phyloP scores from a whole-genome alignment of 148 eudicot genomes.

The Silene uniflora region DNA sequence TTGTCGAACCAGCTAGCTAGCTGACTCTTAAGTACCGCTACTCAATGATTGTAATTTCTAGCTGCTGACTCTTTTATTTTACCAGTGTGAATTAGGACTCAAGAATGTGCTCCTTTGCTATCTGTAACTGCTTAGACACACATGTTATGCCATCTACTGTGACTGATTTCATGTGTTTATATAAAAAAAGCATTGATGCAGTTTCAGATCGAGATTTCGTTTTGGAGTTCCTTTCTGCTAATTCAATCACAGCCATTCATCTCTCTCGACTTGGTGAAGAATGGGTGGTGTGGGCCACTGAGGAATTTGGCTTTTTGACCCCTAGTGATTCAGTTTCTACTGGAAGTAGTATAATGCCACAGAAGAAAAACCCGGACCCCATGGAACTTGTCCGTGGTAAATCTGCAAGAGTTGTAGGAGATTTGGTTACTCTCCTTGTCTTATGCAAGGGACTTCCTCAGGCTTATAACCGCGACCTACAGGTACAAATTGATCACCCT shows the following conservation, averaged over 20 bases:
- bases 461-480: constrained; percentile 96
- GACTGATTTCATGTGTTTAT: constrained; percentile 24
- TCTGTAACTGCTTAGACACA: constrained; percentile 2
- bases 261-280: constrained; percentile 99
- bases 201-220: constrained; percentile 98
- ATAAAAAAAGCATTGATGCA: constrained; percentile 85
- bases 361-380: constrained; percentile 98
- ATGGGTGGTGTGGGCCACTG: constrained; percentile 98
- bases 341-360: constrained; percentile 99
- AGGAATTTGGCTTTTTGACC: constrained; percentile 88
- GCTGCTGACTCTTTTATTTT: neutral
- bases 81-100: neutral
- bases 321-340: constrained; percentile 96
- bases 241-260: constrained; percentile 85
- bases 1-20: neutral
- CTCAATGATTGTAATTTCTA: neutral
- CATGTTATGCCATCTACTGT: neutral
- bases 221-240: constrained; percentile 90
- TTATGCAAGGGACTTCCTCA: constrained; percentile 97
- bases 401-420: constrained; percentile 87
- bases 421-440: constrained; percentile 83
- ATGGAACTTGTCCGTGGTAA: constrained; percentile 99
- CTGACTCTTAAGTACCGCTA: neutral
- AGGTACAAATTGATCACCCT: constrained; percentile 40
- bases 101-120: neutral